A percentile compares a stretch with the other conserved stretches of the same genome.
phyloP scores from a whole-genome alignment of 441 rosid genomes.

The Isatis lusitanica region DNA sequence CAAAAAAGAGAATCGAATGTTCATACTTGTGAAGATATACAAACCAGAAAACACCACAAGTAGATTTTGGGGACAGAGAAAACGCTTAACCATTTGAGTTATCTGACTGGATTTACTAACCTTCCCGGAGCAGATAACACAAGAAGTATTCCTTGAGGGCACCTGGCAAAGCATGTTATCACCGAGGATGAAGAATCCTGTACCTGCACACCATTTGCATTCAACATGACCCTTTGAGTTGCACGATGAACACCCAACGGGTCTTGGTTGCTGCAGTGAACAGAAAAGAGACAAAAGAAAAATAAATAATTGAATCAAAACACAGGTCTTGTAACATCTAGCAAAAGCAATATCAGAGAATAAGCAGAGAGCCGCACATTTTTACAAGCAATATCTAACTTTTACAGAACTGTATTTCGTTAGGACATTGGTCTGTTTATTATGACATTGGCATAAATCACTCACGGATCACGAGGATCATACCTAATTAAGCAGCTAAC shows the following conservation, averaged over 20 bases:
- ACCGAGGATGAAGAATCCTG: constrained; percentile 87
- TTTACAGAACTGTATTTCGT: neutral
- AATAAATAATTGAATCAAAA: neutral
- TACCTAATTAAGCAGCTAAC: neutral
- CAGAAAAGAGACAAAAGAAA: neutral
- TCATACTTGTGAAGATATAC: neutral
- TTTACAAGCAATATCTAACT: neutral
- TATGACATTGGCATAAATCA: neutral
- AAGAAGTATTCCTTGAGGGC: constrained; percentile 80
- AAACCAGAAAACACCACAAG: neutral
- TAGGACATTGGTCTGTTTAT: neutral
- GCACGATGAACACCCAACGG: constrained; percentile 73
- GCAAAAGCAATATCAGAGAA: neutral
- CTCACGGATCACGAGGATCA: neutral
- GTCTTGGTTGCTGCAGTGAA: constrained; percentile 78
- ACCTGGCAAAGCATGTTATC: constrained; percentile 96
- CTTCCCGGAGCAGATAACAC: constrained; percentile 85
- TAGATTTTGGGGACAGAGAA: neutral
- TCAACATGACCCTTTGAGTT: constrained; percentile 71
- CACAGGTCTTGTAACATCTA: neutral
- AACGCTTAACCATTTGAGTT: neutral
- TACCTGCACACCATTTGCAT: constrained; percentile 91
- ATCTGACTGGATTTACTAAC: constrained; percentile 36
- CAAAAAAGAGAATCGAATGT: neutral
- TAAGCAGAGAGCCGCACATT: neutral